These are phyloP conservation scores for Sporopachydermia lactativora DNA, from an alignment of 805 yeast species.

Conservation along the genomic window DNA sequence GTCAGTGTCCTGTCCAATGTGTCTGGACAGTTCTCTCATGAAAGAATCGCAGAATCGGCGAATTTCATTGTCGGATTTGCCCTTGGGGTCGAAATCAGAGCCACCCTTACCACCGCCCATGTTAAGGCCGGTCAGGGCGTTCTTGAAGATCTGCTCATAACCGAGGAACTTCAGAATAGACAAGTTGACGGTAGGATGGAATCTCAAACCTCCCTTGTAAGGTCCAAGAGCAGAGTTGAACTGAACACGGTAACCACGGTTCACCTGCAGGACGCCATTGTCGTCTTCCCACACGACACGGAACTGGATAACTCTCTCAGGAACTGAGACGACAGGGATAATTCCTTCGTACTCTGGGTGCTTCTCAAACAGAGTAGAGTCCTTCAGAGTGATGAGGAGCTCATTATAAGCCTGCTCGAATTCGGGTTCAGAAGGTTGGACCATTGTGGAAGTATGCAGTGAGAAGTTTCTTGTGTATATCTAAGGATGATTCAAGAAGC, in stretches of 20 bases:
- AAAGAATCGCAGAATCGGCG: constrained; percentile 93
- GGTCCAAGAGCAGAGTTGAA: constrained; percentile 98
- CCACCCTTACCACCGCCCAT: constrained; percentile 99
- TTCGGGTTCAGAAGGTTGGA: constrained; percentile 90
- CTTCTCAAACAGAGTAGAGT: constrained; percentile 78
- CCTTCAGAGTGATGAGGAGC: constrained; percentile 75
- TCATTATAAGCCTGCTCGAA: constrained; percentile 98
- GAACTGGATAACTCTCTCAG: constrained; percentile 94
- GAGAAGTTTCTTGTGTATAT: too few species aligned
- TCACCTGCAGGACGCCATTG: constrained; percentile 79
- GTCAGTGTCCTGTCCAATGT: constrained; percentile 95
- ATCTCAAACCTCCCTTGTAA: constrained; percentile 96
- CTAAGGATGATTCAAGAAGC: too few species aligned
- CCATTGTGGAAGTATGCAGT: constrained; percentile 32
- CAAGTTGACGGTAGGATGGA: constrained; percentile 94
- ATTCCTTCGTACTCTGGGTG: constrained; percentile 85
- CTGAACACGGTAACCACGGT: constrained; percentile 97
- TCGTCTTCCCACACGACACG: constrained; percentile 98
- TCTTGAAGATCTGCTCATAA: constrained; percentile 96
- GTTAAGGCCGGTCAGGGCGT: constrained; percentile 91
- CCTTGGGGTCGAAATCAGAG: constrained; percentile 95
- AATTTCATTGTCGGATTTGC: constrained; percentile 83
- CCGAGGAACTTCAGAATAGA: constrained; percentile 94
- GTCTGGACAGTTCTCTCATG: constrained; percentile 90
- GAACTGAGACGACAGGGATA: constrained; percentile 80